phyloP scores from a whole-genome alignment of 768 basidiomycete species.

The Lactarius hatsudake region DNA sequence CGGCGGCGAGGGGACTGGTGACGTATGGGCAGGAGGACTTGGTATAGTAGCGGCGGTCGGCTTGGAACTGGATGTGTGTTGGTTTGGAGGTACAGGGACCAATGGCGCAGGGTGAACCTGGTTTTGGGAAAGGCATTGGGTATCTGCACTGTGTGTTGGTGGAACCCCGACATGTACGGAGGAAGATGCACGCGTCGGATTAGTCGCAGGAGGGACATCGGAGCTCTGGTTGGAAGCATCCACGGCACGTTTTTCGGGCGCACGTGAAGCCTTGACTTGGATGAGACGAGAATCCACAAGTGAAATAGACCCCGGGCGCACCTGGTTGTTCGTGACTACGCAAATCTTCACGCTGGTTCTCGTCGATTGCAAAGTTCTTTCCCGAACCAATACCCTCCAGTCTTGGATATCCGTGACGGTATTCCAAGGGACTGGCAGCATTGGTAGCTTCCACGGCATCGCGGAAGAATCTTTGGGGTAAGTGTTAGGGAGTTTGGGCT shows the following conservation, averaged over 20 bases:
- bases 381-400: neutral
- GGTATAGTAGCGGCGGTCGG: neutral
- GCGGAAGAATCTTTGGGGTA: neutral
- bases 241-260: neutral
- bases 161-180: neutral
- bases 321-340: neutral
- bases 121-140: neutral
- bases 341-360: neutral
- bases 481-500: neutral
- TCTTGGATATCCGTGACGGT: neutral
- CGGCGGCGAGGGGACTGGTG: neutral
- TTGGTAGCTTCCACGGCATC: neutral
- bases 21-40: neutral
- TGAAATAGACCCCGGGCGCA: neutral
- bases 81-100: neutral
- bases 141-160: neutral
- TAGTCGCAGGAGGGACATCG: neutral
- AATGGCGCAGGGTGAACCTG: neutral
- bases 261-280: neutral
- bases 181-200: neutral
- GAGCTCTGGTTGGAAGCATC: neutral
- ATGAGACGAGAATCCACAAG: neutral
- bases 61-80: neutral
- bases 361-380: neutral
- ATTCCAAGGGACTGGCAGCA: neutral